Percentiles rank a stretch among this genome's conserved stretches.
These are phyloP conservation scores for Malbranchea cinnamomea DNA, from an alignment of 2,329 filamentous ascomycete species.

Conservation along the genomic window DNA sequence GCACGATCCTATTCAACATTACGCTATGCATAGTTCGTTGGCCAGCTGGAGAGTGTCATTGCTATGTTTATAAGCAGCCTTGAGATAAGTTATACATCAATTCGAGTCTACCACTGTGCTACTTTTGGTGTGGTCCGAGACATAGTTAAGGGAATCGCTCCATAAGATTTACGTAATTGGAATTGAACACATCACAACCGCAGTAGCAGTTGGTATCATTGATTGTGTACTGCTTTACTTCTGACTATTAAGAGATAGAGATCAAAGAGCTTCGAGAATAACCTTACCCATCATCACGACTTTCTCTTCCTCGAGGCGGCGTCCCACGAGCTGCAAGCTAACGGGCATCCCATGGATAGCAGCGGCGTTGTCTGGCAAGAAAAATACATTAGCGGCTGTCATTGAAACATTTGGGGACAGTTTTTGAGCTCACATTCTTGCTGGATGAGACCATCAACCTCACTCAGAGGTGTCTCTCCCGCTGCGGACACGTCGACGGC, in stretches of 20 bases:
- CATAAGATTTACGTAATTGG: too few relatives aligned
- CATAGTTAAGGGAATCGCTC: too few relatives aligned
- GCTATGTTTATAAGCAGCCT: too few relatives aligned
- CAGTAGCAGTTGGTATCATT: too few relatives aligned
- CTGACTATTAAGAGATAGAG: not conserved
- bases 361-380: slow-evolving; percentile 30
- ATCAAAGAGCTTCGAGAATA: slow-evolving; percentile 15
- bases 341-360: slow-evolving; percentile 22
- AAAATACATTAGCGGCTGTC: slow-evolving; percentile 1
- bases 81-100: too few relatives aligned
- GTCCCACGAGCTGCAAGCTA: slow-evolving; percentile 16
- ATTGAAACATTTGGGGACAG: not conserved
- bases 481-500: slow-evolving; percentile 28
- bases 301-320: slow-evolving; percentile 19
- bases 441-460: slow-evolving; percentile 30
- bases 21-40: too few relatives aligned
- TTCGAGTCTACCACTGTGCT: too few relatives aligned
- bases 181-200: too few relatives aligned
- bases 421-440: slow-evolving; percentile 31
- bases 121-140: too few relatives aligned
- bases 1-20: too few relatives aligned
- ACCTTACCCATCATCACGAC: slow-evolving; percentile 24
- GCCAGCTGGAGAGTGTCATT: too few relatives aligned
- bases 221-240: too few relatives aligned
- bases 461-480: slow-evolving; percentile 22